These are phyloP conservation scores for Cladosporium colombiae DNA, from an alignment of 2,329 filamentous ascomycete genomes.

Conservation along the genomic window DNA sequence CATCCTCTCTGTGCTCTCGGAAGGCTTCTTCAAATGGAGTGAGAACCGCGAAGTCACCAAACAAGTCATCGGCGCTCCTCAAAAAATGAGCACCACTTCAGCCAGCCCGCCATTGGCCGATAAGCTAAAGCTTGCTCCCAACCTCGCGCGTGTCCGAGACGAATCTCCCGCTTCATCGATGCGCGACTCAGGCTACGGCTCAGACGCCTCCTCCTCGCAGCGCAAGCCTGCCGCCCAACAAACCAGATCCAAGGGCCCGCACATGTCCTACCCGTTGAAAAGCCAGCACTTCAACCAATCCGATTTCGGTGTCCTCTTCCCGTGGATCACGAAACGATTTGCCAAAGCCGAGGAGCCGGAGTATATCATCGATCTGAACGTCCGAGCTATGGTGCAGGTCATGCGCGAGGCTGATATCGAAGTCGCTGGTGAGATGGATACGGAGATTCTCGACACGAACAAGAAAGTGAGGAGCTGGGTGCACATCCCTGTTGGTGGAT, in stretches of 20 bases:
- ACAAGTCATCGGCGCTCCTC: slow-evolving; percentile 53
- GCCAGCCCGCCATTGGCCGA: slow-evolving; percentile 24
- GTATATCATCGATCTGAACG: slow-evolving; percentile 78
- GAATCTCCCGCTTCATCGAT: slow-evolving; percentile 31
- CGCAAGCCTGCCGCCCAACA: neutral
- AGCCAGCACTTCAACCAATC: slow-evolving; percentile 82
- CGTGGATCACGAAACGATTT: slow-evolving; percentile 58
- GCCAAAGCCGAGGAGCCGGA: slow-evolving; percentile 67
- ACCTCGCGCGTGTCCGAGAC: slow-evolving; percentile 34
- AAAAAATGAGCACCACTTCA: neutral
- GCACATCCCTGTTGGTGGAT: slow-evolving; percentile 24
- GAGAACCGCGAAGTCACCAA: slow-evolving; percentile 71
- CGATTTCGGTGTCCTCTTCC: slow-evolving; percentile 82
- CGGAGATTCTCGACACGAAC: slow-evolving; percentile 39
- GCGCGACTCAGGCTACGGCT: slow-evolving; percentile 37
- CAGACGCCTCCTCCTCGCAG: slow-evolving; percentile 29
- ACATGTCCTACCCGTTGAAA: slow-evolving; percentile 71
- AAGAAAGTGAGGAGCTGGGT: slow-evolving; percentile 32
- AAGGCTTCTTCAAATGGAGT: slow-evolving; percentile 77
- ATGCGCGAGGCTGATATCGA: slow-evolving; percentile 49
- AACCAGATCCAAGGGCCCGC: slow-evolving; percentile 46
- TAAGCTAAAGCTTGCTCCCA: slow-evolving; percentile 31
- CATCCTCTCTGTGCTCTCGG: slow-evolving; percentile 71
- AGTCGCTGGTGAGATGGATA: slow-evolving; percentile 44
- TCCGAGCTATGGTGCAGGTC: slow-evolving; percentile 78